Evolutionary conservation across 257 asterid species (phyloP).

Genomic region (Anisodus acutangulus): DNA sequence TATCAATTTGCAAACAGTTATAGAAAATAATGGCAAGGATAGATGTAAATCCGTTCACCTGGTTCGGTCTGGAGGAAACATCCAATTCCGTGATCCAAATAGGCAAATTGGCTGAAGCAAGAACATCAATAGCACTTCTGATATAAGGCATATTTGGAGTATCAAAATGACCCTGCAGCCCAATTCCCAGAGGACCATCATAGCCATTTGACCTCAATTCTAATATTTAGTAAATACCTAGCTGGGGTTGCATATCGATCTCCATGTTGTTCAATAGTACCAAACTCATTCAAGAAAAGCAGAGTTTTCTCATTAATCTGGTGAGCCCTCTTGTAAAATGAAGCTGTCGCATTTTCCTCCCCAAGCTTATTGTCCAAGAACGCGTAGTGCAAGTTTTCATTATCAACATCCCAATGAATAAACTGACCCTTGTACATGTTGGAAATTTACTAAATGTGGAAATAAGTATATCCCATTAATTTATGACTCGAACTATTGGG

Average conservation of each 20-base stretch:
- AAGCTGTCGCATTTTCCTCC: neutral
- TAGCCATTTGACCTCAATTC: slow-evolving; percentile 52
- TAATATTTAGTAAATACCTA: slow-evolving; percentile 42
- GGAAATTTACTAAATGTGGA: too few relatives aligned
- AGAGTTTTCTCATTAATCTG: slow-evolving; percentile 32
- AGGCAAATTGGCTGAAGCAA: slow-evolving; percentile 50
- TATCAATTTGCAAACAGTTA: neutral
- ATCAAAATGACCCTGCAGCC: slow-evolving; percentile 48
- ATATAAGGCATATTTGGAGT: slow-evolving; percentile 43
- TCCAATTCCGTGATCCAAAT: slow-evolving; percentile 65
- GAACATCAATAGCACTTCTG: slow-evolving; percentile 48
- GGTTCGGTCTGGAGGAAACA: neutral
- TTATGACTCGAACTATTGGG: too few relatives aligned
- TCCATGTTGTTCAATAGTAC: slow-evolving; percentile 34
- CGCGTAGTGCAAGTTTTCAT: slow-evolving; percentile 39
- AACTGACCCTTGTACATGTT: slow-evolving; percentile 35
- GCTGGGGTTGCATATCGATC: slow-evolving; percentile 30
- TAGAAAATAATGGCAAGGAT: neutral
- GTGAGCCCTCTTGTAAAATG: slow-evolving; percentile 36
- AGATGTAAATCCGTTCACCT: slow-evolving; percentile 10
- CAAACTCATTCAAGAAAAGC: slow-evolving; percentile 45
- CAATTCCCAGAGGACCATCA: slow-evolving; percentile 42
- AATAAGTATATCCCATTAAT: too few relatives aligned
- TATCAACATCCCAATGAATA: slow-evolving; percentile 50
- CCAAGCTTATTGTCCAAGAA: slow-evolving; percentile 32